These are phyloP conservation scores for Schrenkiella parvula DNA, from an alignment of 345 rosid species.

Conservation along the genomic window DNA sequence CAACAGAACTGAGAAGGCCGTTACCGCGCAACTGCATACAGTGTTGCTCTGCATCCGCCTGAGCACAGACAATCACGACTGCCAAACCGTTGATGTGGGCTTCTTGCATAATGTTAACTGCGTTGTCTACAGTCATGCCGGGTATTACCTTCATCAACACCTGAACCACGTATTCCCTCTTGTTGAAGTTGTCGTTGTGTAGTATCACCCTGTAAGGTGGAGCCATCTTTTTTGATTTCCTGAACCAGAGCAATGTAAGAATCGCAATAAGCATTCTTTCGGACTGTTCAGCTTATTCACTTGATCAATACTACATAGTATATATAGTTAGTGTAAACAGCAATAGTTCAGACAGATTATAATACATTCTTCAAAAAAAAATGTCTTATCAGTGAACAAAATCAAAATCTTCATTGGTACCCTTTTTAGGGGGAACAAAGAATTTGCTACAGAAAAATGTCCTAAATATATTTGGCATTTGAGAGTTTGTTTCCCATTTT, in stretches of 20 bases:
- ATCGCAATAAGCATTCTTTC: background rate
- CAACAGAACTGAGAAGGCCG: conserved; percentile 87
- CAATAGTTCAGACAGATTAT: background rate
- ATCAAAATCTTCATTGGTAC: no score
- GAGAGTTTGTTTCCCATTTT: no score
- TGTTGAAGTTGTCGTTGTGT: conserved; percentile 90
- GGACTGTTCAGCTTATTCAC: background rate
- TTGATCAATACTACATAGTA: background rate
- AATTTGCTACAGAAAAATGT: no score
- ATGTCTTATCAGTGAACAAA: no score
- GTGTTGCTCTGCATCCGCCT: conserved; percentile 91
- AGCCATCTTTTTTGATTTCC: conserved; percentile 75
- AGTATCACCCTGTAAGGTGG: conserved; percentile 85
- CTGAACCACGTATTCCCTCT: conserved; percentile 87
- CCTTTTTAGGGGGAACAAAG: no score
- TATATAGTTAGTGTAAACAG: background rate
- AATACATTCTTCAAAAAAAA: background rate
- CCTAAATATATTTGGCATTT: no score
- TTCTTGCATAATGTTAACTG: conserved; percentile 96
- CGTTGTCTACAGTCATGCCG: conserved; percentile 90
- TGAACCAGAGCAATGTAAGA: conserved; percentile 17
- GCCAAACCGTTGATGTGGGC: conserved; percentile 87
- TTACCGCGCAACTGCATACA: conserved; percentile 96
- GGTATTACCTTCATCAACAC: conserved; percentile 96
- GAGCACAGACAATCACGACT: conserved; percentile 85